A percentile compares a stretch with the other conserved stretches of the same genome.
Conservation (phyloP, 164 flowering plant genomes). For the Stephania japonica region DNA sequence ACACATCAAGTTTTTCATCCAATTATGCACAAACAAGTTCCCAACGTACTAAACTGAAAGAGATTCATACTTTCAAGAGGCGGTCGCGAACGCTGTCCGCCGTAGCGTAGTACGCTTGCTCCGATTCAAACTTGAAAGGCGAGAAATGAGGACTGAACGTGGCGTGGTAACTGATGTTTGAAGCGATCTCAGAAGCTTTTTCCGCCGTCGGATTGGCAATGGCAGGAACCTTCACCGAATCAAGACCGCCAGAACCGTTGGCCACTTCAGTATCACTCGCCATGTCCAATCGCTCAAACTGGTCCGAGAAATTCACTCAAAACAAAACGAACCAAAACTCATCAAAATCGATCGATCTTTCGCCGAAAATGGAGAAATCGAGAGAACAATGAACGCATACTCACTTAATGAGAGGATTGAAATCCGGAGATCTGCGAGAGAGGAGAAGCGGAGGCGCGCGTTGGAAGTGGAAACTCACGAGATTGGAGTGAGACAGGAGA, state of each 20-base stretch:
- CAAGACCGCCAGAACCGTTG: constrained; percentile 24
- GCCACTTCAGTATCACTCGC: constrained; percentile 31
- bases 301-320: constrained; percentile 1
- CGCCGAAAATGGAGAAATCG: background rate
- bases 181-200: constrained; percentile 60
- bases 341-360: background rate
- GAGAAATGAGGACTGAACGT: constrained; percentile 86
- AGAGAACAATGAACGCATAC: background rate
- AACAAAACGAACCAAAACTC: background rate
- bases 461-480: constrained; percentile 5
- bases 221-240: constrained; percentile 41
- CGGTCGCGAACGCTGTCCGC: constrained; percentile 89
- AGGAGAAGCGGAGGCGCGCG: background rate
- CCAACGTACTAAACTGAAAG: background rate
- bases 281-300: constrained; percentile 21
- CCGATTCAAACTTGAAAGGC: constrained; percentile 81
- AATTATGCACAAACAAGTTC: background rate
- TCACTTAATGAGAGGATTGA: background rate
- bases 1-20: background rate
- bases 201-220: constrained; percentile 60
- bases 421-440: background rate
- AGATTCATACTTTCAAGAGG: constrained; percentile 48
- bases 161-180: constrained; percentile 82
- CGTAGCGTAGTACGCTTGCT: constrained; percentile 82
- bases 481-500: background rate